Evolutionary conservation across 2,329 filamentous ascomycete species (phyloP).

Genomic region (Colletotrichum magnum): DNA sequence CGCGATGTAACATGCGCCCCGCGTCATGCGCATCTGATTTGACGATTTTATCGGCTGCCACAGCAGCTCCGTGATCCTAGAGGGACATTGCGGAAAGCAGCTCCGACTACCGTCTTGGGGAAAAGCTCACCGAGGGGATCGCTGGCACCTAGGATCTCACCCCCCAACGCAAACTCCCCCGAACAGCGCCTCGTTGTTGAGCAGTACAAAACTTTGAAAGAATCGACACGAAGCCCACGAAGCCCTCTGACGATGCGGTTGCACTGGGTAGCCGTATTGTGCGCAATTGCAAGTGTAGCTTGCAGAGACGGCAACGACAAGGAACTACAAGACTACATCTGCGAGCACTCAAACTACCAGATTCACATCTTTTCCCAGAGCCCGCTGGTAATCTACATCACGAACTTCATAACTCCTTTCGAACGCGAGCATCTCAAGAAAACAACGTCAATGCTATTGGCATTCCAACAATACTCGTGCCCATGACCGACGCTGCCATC

Average conservation of each 20-base stretch:
- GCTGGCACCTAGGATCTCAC: too few species aligned
- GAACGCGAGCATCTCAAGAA: slow-evolving; percentile 53
- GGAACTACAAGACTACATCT: slow-evolving; percentile 41
- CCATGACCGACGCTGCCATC: too few species aligned
- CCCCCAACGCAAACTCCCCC: too few species aligned
- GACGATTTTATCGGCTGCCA: neutral
- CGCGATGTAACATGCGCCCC: neutral
- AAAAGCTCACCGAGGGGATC: neutral
- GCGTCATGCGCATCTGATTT: neutral
- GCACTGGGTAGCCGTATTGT: neutral
- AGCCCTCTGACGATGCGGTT: neutral
- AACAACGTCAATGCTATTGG: slow-evolving; percentile 47
- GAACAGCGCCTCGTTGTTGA: too few species aligned
- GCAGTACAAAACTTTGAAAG: neutral
- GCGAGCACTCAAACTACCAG: slow-evolving; percentile 51
- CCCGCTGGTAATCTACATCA: slow-evolving; percentile 56
- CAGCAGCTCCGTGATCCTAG: neutral
- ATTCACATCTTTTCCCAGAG: slow-evolving; percentile 52
- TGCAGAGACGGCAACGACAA: neutral
- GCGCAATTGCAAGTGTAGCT: neutral
- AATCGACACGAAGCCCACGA: neutral
- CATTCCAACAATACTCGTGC: neutral
- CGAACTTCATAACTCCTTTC: slow-evolving; percentile 52
- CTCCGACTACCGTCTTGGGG: slow-evolving; percentile 7
- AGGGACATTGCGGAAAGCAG: neutral